Evolutionary conservation across 495 filamentous ascomycete species (phyloP).

Genomic region (Friedmanniomyces endolithicus): DNA sequence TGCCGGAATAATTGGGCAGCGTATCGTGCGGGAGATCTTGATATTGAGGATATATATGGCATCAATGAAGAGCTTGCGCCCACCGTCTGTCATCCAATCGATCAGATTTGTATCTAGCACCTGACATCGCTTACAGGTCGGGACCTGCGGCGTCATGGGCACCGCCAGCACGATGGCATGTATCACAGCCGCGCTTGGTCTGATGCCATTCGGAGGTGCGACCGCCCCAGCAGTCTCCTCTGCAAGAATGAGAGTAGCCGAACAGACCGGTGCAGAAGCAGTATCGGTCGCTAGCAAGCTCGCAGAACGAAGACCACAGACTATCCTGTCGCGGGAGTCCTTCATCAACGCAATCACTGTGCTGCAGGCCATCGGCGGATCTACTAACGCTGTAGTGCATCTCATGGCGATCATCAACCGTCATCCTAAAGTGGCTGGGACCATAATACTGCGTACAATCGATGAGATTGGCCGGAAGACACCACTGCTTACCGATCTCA

Average conservation of each 20-base stretch:
- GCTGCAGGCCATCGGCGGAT: conserved; percentile 56
- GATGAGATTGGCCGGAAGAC: conserved; percentile 48
- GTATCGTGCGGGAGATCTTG: conserved; percentile 45
- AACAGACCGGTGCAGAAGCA: conserved; percentile 48
- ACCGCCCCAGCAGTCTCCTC: conserved; percentile 55
- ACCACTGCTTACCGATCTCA: conserved; percentile 52
- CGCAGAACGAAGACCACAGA: conserved; percentile 38
- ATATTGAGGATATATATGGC: conserved; percentile 52
- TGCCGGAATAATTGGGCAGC: conserved; percentile 57
- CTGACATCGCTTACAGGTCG: conserved; percentile 3
- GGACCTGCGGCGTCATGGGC: conserved; percentile 35
- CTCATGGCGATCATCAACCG: conserved; percentile 44
- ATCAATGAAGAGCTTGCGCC: conserved; percentile 59
- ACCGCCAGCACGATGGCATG: conserved; percentile 62
- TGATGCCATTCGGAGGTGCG: conserved; percentile 51
- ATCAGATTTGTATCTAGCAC: neutral
- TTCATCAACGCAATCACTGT: conserved; percentile 58
- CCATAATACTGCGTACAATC: conserved; percentile 44
- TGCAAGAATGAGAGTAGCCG: conserved; percentile 48
- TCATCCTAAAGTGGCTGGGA: conserved; percentile 33
- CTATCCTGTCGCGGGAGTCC: conserved; percentile 45
- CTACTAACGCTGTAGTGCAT: conserved; percentile 57
- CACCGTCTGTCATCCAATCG: conserved; percentile 28
- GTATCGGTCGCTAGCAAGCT: conserved; percentile 33
- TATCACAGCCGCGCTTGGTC: conserved; percentile 47